phyloP scores from a whole-genome alignment of 2,329 filamentous ascomycete species.

The Cryphonectria radicalis region DNA sequence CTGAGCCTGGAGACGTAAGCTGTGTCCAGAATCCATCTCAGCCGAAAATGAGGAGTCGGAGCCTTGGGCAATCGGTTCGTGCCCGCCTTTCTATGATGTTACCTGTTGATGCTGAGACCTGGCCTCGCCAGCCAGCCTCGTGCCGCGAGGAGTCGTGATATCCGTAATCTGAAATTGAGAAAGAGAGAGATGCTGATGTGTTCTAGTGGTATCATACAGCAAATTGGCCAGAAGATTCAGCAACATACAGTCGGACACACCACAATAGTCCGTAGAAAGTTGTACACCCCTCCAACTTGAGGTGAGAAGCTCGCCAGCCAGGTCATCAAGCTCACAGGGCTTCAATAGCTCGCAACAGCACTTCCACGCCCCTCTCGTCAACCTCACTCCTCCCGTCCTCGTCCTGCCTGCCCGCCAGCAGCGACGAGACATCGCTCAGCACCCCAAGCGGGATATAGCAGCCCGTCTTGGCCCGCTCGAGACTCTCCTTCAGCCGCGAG shows the following conservation, averaged over 20 bases:
- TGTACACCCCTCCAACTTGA: not conserved
- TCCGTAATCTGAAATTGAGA: not conserved
- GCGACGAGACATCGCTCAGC: conserved; percentile 82
- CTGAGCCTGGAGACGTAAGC: not conserved
- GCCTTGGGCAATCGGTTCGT: not conserved
- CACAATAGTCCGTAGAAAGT: not conserved
- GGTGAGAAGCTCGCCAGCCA: not conserved
- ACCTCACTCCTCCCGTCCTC: conserved; percentile 44
- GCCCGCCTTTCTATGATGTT: not conserved
- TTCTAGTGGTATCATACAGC: not conserved
- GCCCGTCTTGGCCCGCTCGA: conserved; percentile 78
- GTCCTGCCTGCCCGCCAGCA: conserved; percentile 63
- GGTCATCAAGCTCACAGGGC: conserved; percentile 46
- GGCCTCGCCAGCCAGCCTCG: not conserved
- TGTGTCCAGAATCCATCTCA: not conserved
- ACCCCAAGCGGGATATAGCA: conserved; percentile 84
- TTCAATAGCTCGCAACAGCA: conserved; percentile 64
- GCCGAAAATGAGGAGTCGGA: not conserved
- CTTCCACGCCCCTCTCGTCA: conserved; percentile 57
- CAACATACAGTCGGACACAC: not conserved
- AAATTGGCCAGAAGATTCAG: not conserved
- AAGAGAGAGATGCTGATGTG: not conserved
- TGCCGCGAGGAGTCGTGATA: not conserved
- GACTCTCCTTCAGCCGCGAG: conserved; percentile 82
- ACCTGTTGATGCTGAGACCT: not conserved